Evolutionary conservation across 2,329 filamentous ascomycete genomes (phyloP).

Genomic region (Aureobasidium sp.): DNA sequence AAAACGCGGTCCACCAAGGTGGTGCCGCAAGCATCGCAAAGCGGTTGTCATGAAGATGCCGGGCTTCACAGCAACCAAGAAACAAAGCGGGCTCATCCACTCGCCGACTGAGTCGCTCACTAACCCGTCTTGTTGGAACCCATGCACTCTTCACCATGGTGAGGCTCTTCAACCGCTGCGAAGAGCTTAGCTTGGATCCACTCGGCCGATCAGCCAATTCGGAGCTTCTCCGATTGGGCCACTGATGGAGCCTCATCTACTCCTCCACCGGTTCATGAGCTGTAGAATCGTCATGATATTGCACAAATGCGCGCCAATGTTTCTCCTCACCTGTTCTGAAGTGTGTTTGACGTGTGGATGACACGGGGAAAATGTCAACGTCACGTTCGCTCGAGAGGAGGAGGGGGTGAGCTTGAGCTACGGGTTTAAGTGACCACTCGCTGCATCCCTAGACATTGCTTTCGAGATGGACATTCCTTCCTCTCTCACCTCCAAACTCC

Average conservation of each 20-base stretch:
- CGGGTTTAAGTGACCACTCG: background rate
- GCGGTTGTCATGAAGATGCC: background rate
- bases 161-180: background rate
- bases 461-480: conserved; percentile 17
- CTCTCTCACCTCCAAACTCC: conserved; percentile 9
- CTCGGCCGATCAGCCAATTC: background rate
- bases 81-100: background rate
- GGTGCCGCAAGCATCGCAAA: background rate
- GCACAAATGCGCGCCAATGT: background rate
- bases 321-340: background rate
- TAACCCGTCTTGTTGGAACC: background rate
- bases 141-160: background rate
- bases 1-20: conserved; percentile 3
- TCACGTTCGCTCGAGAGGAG: background rate
- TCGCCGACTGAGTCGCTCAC: background rate
- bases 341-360: conserved; percentile 2
- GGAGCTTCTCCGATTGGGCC: conserved; percentile 4
- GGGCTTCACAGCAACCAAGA: background rate
- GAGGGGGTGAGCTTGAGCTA: background rate
- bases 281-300: conserved; percentile 6
- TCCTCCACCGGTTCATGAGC: conserved; percentile 3
- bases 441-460: background rate
- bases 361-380: conserved; percentile 4
- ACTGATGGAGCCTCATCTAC: background rate
- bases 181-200: background rate